Conservation (phyloP, 306 rosid genomes). For the Vigna nakashimae region DNA sequence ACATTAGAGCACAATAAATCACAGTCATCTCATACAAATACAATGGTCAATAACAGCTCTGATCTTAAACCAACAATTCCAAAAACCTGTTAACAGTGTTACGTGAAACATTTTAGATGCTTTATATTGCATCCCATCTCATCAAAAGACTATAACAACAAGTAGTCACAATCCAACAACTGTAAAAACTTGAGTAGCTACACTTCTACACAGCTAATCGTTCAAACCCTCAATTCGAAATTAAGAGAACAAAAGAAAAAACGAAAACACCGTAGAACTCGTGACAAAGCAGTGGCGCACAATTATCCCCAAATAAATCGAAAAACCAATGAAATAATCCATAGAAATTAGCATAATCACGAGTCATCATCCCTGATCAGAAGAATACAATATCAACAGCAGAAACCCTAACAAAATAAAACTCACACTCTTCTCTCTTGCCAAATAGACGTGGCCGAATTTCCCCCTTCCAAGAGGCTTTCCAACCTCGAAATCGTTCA, state of each 20-base stretch:
- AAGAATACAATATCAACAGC: not conserved
- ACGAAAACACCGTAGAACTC: not conserved
- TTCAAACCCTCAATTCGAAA: slow-evolving; percentile 8
- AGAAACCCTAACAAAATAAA: not conserved
- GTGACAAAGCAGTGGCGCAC: not conserved
- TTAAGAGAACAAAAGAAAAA: not conserved
- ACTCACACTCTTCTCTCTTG: slow-evolving; percentile 91
- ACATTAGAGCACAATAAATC: not conserved
- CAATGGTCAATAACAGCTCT: not conserved
- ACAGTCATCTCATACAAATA: slow-evolving; percentile 2
- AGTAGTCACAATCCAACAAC: not conserved
- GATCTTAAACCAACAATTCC: not conserved
- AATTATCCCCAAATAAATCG: not conserved
- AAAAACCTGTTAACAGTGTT: not conserved
- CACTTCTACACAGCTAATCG: slow-evolving; percentile 7
- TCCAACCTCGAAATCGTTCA: slow-evolving; percentile 91
- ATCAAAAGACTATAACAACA: not conserved
- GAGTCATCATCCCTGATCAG: not conserved
- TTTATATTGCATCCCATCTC: not conserved
- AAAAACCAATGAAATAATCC: not conserved
- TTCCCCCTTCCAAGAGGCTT: slow-evolving; percentile 98
- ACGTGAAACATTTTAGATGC: not conserved
- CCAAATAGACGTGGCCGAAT: slow-evolving; percentile 99
- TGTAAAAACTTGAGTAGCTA: not conserved
- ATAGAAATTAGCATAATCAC: not conserved